A percentile compares a stretch with the other conserved stretches of the same genome.
phyloP scores from a whole-genome alignment of 2,329 filamentous ascomycete species.

The Penicillium sp. region DNA sequence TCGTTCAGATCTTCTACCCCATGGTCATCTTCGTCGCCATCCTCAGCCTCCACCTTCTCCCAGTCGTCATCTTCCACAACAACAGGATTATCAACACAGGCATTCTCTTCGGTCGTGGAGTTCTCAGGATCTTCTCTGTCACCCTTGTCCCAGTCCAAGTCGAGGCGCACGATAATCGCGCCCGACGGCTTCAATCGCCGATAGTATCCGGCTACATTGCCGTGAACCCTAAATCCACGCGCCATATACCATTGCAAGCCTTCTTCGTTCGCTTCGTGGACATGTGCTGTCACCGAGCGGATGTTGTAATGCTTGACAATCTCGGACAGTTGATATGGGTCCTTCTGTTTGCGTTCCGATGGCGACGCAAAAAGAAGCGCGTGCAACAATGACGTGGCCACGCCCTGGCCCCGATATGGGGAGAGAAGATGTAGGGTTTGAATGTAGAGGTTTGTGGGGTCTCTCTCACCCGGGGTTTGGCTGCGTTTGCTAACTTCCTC shows the following conservation, averaged over 20 bases:
- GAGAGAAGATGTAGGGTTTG: conserved; percentile 58
- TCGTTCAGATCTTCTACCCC: conserved; percentile 33
- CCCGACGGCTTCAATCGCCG: conserved; percentile 54
- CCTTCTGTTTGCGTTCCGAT: conserved; percentile 6
- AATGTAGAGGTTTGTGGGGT: conserved; percentile 54
- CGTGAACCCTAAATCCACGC: conserved; percentile 53
- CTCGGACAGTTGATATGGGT: conserved; percentile 28
- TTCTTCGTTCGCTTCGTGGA: conserved; percentile 61
- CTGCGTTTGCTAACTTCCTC: conserved; percentile 4
- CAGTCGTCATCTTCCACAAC: conserved; percentile 40
- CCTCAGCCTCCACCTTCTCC: conserved; percentile 42
- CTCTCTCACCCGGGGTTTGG: conserved; percentile 5
- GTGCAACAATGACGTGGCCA: conserved; percentile 55
- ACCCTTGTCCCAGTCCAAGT: conserved; percentile 30
- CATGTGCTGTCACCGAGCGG: conserved; percentile 56
- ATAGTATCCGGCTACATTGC: conserved; percentile 57
- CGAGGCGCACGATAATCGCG: conserved; percentile 50
- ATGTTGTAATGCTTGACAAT: conserved; percentile 50
- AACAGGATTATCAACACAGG: not conserved
- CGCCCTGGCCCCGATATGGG: conserved; percentile 56
- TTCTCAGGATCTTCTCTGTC: not conserved
- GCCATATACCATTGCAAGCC: conserved; percentile 59
- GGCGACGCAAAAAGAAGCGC: conserved; percentile 34
- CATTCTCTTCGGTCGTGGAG: not conserved
- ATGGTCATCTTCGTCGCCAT: conserved; percentile 34